phyloP scores from a whole-genome alignment of 306 rosid genomes.

The Quercus ilex region DNA sequence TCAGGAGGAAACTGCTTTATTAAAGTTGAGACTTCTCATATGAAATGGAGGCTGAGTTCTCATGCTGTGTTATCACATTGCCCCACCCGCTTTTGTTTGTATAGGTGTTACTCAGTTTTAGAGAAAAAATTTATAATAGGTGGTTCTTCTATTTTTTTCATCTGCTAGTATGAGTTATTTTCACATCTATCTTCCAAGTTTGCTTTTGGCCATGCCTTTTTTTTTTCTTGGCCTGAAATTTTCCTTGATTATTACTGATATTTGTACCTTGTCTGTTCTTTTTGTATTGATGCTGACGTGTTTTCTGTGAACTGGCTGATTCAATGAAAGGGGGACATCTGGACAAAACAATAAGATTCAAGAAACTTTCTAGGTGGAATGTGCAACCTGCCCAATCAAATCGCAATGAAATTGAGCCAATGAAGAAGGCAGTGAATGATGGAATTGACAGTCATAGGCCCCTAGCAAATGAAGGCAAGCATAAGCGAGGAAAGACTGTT shows the following conservation, averaged over 20 bases:
- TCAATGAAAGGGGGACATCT: conserved; percentile 39
- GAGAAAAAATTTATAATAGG: too few species aligned
- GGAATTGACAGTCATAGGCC: conserved; percentile 39
- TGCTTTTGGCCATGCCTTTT: neutral
- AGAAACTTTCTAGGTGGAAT: conserved; percentile 82
- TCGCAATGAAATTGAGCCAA: conserved; percentile 28
- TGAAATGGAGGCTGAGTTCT: neutral
- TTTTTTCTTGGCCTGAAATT: conserved; percentile 1
- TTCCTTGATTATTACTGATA: neutral
- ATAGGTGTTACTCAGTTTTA: too few species aligned
- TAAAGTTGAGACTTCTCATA: neutral
- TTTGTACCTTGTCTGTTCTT: neutral
- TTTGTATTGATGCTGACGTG: conserved; percentile 18
- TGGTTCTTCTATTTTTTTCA: too few species aligned
- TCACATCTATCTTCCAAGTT: neutral
- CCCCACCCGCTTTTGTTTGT: too few species aligned
- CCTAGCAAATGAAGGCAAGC: conserved; percentile 47
- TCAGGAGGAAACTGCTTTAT: neutral
- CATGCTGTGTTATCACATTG: neutral
- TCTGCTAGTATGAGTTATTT: neutral
- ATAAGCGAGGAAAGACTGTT: conserved; percentile 44
- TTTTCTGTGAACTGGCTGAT: conserved; percentile 23
- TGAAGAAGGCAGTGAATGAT: conserved; percentile 17
- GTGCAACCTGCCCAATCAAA: conserved; percentile 43
- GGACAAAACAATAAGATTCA: conserved; percentile 45